A percentile compares a stretch with the other conserved stretches of the same genome.
Conservation (phyloP, 257 asterid genomes). For the Thymus quinquecostatus region DNA sequence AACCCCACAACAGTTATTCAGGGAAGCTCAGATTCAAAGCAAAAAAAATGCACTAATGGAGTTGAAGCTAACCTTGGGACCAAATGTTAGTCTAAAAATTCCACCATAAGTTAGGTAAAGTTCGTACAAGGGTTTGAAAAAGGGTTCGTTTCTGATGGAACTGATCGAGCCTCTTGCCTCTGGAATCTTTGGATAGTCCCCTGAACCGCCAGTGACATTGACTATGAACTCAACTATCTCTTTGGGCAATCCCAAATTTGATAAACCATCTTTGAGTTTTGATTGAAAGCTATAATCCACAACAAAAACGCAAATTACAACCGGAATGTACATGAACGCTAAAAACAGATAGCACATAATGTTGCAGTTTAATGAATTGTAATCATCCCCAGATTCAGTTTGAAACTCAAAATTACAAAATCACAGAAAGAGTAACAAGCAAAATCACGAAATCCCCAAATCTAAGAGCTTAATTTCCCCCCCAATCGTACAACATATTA, state of each 20-base stretch:
- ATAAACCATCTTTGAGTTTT: slow-evolving; percentile 53
- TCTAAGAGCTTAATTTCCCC: not conserved
- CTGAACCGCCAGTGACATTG: slow-evolving; percentile 48
- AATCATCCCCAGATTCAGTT: not conserved
- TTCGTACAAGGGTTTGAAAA: slow-evolving; percentile 85
- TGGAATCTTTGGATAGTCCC: slow-evolving; percentile 60
- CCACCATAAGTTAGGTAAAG: slow-evolving; percentile 90
- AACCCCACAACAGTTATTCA: slow-evolving; percentile 34
- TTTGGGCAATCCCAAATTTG: slow-evolving; percentile 73
- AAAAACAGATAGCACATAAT: not conserved
- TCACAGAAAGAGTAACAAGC: not conserved
- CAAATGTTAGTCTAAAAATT: slow-evolving; percentile 80
- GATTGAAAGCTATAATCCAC: slow-evolving; percentile 57
- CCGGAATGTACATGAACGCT: not conserved
- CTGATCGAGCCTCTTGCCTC: slow-evolving; percentile 83
- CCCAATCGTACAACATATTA: slow-evolving; percentile 14
- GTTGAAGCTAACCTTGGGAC: slow-evolving; percentile 78
- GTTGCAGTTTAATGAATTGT: not conserved
- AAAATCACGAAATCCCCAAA: slow-evolving; percentile 13
- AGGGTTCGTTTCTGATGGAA: slow-evolving; percentile 72
- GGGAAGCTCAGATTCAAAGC: slow-evolving; percentile 9
- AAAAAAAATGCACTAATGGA: slow-evolving; percentile 1
- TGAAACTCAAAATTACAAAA: too few relatives aligned
- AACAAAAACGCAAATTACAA: slow-evolving; percentile 27
- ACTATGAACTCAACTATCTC: slow-evolving; percentile 60